Base-by-base conservation (phyloP, 306 rosid genomes). In the Pterocarpus macrocarpus region DNA sequence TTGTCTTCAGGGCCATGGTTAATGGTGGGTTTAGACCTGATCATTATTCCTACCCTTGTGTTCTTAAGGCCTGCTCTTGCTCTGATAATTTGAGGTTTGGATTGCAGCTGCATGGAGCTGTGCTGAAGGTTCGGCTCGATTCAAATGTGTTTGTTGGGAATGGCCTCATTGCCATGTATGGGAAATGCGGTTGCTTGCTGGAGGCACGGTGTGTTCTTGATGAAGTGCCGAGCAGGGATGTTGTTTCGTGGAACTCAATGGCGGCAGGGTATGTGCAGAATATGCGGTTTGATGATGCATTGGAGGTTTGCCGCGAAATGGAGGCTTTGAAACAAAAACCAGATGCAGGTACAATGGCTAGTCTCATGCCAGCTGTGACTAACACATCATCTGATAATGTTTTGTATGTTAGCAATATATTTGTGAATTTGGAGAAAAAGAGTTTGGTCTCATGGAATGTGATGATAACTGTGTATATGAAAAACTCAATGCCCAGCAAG, bases 261-360 rank as follows among this genome's bases (percentile, higher is more conserved):
- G 92, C 89, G 71, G 91, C 92, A 3, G 96, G 90, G 76, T 88
- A 87, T 70, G 94, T 90, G 0, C 92, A 93, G 14, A 85, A 87
- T 82, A 73, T 55, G 47, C 79, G 8, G 77, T 93, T 93, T 62
- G 91, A 91, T 61, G 85, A 87, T 66, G 96, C 92, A 1, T 79
- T 91, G 77, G 83, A 90, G 57, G 45, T 89, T 75, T 91, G 97
- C 64, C 77, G 86, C 81, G 94, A 93, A 81, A 91, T 93, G 96
- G 85, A 82, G 76, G 71, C 65, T 17, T 34, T 85, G 28, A 68
- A 69, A 53, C 80, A 87, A 16, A 83, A 84, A 45, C 87, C 84
- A n/a, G 92, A 93, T 84, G 88, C 87, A 5, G 94, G 96, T 55
- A 93, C 96, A n/a, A 88, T 93, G 91, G 96, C 94, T 59, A 91